A percentile compares a stretch with the other conserved stretches of the same genome.
phyloP scores from a whole-genome alignment of 2,329 filamentous ascomycete species.

The Cladophialophora carrionii region DNA sequence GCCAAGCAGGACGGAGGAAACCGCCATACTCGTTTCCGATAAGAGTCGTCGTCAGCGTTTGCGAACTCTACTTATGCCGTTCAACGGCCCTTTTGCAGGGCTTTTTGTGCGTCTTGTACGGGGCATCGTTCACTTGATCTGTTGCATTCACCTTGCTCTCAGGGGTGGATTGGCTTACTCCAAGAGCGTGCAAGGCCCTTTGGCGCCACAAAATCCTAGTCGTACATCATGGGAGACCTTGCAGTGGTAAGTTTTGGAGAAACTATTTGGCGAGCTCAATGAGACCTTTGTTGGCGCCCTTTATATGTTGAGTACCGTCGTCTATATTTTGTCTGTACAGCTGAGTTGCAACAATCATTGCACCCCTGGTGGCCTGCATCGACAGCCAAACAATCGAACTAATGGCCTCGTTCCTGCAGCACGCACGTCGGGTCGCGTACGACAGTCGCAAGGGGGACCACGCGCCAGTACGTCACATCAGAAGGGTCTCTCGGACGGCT shows the following conservation, averaged over 20 bases:
- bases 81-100: conserved; percentile 9
- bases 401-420: conserved; percentile 30
- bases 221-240: conserved; percentile 29
- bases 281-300: not conserved
- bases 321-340: not conserved
- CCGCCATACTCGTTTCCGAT: conserved; percentile 23
- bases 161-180: conserved; percentile 9
- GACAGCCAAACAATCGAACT: conserved; percentile 8
- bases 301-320: not conserved
- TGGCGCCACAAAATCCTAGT: conserved; percentile 12
- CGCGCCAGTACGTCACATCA: conserved; percentile 14
- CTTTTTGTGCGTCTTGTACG: conserved; percentile 2
- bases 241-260: conserved; percentile 26
- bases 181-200: not conserved
- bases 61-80: not conserved
- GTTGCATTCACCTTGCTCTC: not conserved
- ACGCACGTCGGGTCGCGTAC: conserved; percentile 29
- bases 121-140: conserved; percentile 5
- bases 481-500: conserved; percentile 28
- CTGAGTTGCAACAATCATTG: not conserved
- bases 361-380: not conserved
- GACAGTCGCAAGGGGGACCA: conserved; percentile 13
- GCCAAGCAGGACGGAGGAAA: conserved; percentile 24
- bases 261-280: conserved; percentile 23
- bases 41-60: conserved; percentile 29